A percentile compares a stretch with the other conserved stretches of the same genome.
Conservation (phyloP, 2,329 filamentous ascomycete species). For the Aspergillus hiratsukae region DNA sequence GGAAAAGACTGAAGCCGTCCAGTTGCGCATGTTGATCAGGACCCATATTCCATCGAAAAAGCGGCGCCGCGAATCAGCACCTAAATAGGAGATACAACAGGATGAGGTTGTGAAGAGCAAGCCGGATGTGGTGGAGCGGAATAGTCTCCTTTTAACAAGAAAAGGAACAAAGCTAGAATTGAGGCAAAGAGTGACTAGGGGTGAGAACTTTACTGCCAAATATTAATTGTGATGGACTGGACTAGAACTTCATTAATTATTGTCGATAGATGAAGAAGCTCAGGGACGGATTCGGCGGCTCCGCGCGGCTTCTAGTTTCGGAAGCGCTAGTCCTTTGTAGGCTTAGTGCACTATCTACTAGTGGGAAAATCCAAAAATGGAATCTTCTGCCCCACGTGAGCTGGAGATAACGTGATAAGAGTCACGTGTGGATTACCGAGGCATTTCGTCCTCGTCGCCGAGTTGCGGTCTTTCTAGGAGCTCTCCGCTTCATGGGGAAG, state of each 20-base stretch:
- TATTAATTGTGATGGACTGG: neutral
- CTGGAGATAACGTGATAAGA: slow-evolving; percentile 3
- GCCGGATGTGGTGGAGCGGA: slow-evolving; percentile 6
- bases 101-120: slow-evolving; percentile 2
- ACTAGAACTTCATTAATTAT: neutral
- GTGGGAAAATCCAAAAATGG: slow-evolving; percentile 7
- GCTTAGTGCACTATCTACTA: slow-evolving; percentile 6
- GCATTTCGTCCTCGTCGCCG: slow-evolving; percentile 10
- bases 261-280: slow-evolving; percentile 15
- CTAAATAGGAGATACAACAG: slow-evolving; percentile 9
- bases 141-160: slow-evolving; percentile 7
- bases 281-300: slow-evolving; percentile 13
- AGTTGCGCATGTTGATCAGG: slow-evolving; percentile 46
- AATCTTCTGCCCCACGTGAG: neutral
- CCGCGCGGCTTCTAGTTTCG: slow-evolving; percentile 14
- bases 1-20: slow-evolving; percentile 79
- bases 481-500: slow-evolving; percentile 5
- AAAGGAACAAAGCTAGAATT: slow-evolving; percentile 4
- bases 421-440: slow-evolving; percentile 19
- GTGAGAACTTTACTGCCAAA: slow-evolving; percentile 21
- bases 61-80: slow-evolving; percentile 15
- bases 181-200: slow-evolving; percentile 31
- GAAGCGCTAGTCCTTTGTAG: slow-evolving; percentile 8
- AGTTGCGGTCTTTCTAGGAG: neutral
- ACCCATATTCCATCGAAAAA: slow-evolving; percentile 38